Evolutionary conservation across 495 filamentous ascomycete species (phyloP), one percentile per base, ranked within the genome.

Genomic region (Talaromyces liani): DNA sequence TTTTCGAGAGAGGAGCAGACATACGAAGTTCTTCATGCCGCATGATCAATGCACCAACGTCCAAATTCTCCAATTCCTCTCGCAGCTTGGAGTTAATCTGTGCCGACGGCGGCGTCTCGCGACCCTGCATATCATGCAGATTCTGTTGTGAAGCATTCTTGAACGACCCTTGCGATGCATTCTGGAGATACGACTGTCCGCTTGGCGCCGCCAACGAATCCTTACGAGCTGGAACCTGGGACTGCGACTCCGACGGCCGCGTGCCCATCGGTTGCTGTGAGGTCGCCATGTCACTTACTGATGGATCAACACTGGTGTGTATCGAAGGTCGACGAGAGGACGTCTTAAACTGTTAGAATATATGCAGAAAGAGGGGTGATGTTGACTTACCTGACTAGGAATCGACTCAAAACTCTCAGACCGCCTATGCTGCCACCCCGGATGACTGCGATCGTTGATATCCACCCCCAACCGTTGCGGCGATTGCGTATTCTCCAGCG

Each of bases 1-100:
- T 0, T 27, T 5, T 27, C 27, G 3, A 27, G 27, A 27, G 4
- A 27, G 4, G 4, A 27, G 4, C 22, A 27, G 4, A 73, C 88
- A 60, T 84, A 92, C 88, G 79, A 41, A 91, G 72, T 68, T 91
- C 87, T 65, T 91, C 73, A 80, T 84, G 77, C 63, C 78, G 77
- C 67, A 77, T 73, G 12, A 80, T 63, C 63, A 82, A 70, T 59
- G 77, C 69, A 8, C 70, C 69, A 53, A 80, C 58, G 58, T 83
- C 79, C 27, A 82, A 68, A 62, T 82, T 82, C 53, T 79, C 80
- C 1, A 79, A 72, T 47, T 88, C 82, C 59, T 83, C 82, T 53
- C 84, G 79, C 25, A 56, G 73, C 77, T 64, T 77, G 73, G 60
- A 61, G 74, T 27, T 76, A 70, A n/a, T 77, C 75, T 9, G 84